phyloP scores from a whole-genome alignment of 495 filamentous ascomycete genomes.

The Neurospora sp. region DNA sequence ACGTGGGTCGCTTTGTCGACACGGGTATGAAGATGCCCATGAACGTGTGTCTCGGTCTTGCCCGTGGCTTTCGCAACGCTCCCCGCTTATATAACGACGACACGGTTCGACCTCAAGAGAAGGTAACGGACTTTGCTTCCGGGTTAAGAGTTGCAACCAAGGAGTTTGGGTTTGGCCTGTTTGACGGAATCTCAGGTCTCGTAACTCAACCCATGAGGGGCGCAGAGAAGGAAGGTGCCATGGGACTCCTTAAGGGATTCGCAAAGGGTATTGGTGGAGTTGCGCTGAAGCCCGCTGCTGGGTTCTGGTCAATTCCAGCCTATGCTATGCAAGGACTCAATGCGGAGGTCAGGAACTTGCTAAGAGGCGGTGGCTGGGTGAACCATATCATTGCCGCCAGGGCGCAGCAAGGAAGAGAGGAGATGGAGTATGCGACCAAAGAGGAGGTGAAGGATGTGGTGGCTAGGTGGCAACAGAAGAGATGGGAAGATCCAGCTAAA shows the following conservation, averaged over 20 bases:
- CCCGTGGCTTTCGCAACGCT: slow-evolving; percentile 79
- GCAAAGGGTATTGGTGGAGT: slow-evolving; percentile 67
- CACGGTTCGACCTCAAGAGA: slow-evolving; percentile 56
- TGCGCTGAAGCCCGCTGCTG: slow-evolving; percentile 59
- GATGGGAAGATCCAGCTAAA: slow-evolving; percentile 14
- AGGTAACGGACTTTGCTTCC: slow-evolving; percentile 59
- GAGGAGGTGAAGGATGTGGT: slow-evolving; percentile 51
- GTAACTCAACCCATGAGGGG: slow-evolving; percentile 60
- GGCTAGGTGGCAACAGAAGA: slow-evolving; percentile 43
- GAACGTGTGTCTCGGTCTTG: slow-evolving; percentile 67
- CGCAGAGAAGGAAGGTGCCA: slow-evolving; percentile 55
- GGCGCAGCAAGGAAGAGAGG: slow-evolving; percentile 60
- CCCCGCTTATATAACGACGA: slow-evolving; percentile 71
- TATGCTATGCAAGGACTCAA: slow-evolving; percentile 70
- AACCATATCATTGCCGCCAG: slow-evolving; percentile 67
- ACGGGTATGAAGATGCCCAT: slow-evolving; percentile 67
- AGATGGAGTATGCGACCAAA: slow-evolving; percentile 35
- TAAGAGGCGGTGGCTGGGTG: slow-evolving; percentile 47
- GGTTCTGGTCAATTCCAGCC: slow-evolving; percentile 55
- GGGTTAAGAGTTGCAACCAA: slow-evolving; percentile 57
- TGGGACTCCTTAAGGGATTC: slow-evolving; percentile 64
- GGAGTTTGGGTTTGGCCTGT: slow-evolving; percentile 58
- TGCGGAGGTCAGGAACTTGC: slow-evolving; percentile 55
- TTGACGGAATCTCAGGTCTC: slow-evolving; percentile 62
- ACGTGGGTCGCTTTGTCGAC: slow-evolving; percentile 55